These are phyloP conservation scores for Monoraphidium neglectum DNA, from an alignment of 139 green algal genomes.

Conservation along the genomic window DNA sequence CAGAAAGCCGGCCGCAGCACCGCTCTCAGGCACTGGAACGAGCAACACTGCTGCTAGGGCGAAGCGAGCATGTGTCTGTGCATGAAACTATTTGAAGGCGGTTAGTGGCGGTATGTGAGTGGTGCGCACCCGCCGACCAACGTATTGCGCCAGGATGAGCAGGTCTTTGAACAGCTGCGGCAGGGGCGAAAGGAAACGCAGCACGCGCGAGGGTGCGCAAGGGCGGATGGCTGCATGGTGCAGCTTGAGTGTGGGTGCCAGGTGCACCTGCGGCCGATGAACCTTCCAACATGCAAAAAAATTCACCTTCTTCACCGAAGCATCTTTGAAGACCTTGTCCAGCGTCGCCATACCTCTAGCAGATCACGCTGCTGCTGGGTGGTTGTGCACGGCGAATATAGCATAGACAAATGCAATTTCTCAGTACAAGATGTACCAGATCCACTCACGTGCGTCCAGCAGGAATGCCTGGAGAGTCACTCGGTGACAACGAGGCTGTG, in stretches of 20 bases:
- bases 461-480: too few species aligned
- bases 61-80: too few species aligned
- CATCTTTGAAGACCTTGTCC: slow-evolving; percentile 59
- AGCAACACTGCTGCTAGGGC: background rate
- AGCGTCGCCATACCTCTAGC: slow-evolving; percentile 18
- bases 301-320: slow-evolving; percentile 52
- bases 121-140: slow-evolving; percentile 43
- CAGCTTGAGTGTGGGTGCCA: background rate
- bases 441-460: too few species aligned
- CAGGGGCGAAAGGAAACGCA: background rate
- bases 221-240: background rate
- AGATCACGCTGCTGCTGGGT: too few species aligned
- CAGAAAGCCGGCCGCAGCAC: background rate
- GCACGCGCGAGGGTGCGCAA: background rate
- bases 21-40: background rate
- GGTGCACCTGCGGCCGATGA: too few species aligned
- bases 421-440: too few species aligned
- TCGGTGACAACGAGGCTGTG: too few species aligned
- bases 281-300: too few species aligned
- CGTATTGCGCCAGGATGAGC: slow-evolving; percentile 49
- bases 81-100: too few species aligned
- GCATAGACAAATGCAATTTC: too few species aligned
- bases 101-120: too few species aligned
- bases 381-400: too few species aligned
- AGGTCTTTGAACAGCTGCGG: slow-evolving; percentile 62